Evolutionary conservation across 768 basidiomycete genomes (phyloP).

Genomic region (Tubosaeta sp.): DNA sequence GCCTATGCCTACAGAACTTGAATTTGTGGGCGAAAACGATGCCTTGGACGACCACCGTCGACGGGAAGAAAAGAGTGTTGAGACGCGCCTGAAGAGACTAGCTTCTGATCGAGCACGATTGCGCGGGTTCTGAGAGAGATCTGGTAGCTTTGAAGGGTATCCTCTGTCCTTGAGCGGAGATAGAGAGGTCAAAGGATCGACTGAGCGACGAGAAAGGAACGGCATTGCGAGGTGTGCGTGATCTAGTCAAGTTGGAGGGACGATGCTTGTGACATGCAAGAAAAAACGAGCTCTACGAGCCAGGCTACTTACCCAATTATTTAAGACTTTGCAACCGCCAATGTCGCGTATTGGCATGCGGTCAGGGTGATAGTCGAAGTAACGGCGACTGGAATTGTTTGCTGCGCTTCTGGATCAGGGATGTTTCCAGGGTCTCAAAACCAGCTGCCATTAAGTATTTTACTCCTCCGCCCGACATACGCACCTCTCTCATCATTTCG

Average conservation of each 20-base stretch:
- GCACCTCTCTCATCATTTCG: not conserved
- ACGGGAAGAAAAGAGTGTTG: conserved; percentile 23
- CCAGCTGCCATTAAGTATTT: not conserved
- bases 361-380: conserved; percentile 4
- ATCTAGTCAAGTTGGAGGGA: not conserved
- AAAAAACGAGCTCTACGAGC: not conserved
- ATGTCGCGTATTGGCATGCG: conserved; percentile 11
- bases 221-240: conserved; percentile 14
- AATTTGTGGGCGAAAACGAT: conserved; percentile 2
- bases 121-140: conserved; percentile 10
- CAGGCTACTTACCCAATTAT: conserved; percentile 15
- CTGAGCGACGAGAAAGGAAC: conserved; percentile 29
- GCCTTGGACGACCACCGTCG: conserved; percentile 18
- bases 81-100: conserved; percentile 27
- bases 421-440: conserved; percentile 13
- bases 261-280: conserved; percentile 17
- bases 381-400: conserved; percentile 6
- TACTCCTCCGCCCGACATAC: not conserved
- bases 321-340: conserved; percentile 22
- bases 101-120: conserved; percentile 24
- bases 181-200: conserved; percentile 16
- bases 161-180: conserved; percentile 1
- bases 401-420: conserved; percentile 11
- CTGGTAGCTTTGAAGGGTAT: not conserved
- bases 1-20: conserved; percentile 13